Evolutionary conservation across 1,139 yeast species (phyloP).

Genomic region (Suhomyces chickasaworum): DNA sequence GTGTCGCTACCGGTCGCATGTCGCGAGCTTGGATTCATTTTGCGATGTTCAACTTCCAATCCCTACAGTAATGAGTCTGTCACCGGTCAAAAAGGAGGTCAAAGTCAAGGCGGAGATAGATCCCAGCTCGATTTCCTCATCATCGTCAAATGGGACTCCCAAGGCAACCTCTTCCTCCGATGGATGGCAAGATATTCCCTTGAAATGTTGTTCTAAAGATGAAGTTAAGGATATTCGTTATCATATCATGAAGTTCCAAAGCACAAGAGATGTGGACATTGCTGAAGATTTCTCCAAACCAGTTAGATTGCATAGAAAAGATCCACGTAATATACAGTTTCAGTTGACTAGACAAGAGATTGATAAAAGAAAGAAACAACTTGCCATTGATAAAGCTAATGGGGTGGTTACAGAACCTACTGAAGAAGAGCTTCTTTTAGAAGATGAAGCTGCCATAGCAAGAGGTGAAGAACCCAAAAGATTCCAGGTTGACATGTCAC

Average conservation of each 20-base stretch:
- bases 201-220: constrained; percentile 71
- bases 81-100: constrained; percentile 32
- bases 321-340: constrained; percentile 85
- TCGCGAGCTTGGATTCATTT: background rate
- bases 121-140: constrained; percentile 4
- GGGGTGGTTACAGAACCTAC: constrained; percentile 23
- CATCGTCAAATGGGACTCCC: constrained; percentile 14
- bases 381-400: constrained; percentile 27
- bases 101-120: constrained; percentile 27
- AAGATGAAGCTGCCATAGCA: constrained; percentile 20
- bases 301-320: constrained; percentile 85
- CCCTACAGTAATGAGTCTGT: constrained; percentile 23
- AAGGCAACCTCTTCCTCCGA: constrained; percentile 11
- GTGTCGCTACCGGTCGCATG: constrained; percentile 6
- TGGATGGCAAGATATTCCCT: constrained; percentile 64
- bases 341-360: constrained; percentile 69
- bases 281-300: constrained; percentile 73
- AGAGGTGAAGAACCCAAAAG: constrained; percentile 19
- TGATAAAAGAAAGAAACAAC: constrained; percentile 59
- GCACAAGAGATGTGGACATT: constrained; percentile 72
- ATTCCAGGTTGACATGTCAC: constrained; percentile 49
- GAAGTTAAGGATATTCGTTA: constrained; percentile 76
- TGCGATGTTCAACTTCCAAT: constrained; percentile 3
- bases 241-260: constrained; percentile 81
- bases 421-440: constrained; percentile 31